Conservation (phyloP, 352 stramenopile genomes). For the Phytophthora hibernalis region DNA sequence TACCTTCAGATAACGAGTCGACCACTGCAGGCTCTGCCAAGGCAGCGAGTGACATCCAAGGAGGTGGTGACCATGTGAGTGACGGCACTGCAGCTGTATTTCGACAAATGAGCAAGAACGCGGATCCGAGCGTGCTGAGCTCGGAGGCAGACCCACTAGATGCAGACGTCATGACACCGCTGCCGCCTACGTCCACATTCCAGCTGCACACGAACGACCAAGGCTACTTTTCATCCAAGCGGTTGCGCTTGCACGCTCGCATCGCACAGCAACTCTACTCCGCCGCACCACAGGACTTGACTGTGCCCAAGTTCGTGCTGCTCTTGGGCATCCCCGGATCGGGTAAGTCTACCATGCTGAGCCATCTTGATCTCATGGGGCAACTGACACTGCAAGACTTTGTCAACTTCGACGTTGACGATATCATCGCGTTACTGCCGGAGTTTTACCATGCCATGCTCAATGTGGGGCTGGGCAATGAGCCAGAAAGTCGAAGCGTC, state of each 20-base stretch:
- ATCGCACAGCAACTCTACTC: slow-evolving; percentile 81
- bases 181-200: slow-evolving; percentile 59
- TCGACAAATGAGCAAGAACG: slow-evolving; percentile 48
- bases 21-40: slow-evolving; percentile 18
- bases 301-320: slow-evolving; percentile 69
- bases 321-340: slow-evolving; percentile 72
- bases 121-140: slow-evolving; percentile 24
- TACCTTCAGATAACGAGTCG: slow-evolving; percentile 41
- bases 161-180: slow-evolving; percentile 42
- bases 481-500: slow-evolving; percentile 41
- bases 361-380: slow-evolving; percentile 71
- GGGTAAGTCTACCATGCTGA: slow-evolving; percentile 81
- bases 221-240: slow-evolving; percentile 67
- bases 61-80: slow-evolving; percentile 19
- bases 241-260: slow-evolving; percentile 70
- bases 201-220: slow-evolving; percentile 67
- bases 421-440: slow-evolving; percentile 78
- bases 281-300: slow-evolving; percentile 57
- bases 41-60: slow-evolving; percentile 14
- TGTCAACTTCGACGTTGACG: slow-evolving; percentile 87
- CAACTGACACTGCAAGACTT: slow-evolving; percentile 79
- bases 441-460: slow-evolving; percentile 88
- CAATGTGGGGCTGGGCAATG: slow-evolving; percentile 79
- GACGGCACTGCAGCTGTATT: slow-evolving; percentile 41
- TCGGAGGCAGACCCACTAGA: slow-evolving; percentile 55